phyloP scores from a whole-genome alignment of 2,329 filamentous ascomycete genomes.

The Fusarium sp. region DNA sequence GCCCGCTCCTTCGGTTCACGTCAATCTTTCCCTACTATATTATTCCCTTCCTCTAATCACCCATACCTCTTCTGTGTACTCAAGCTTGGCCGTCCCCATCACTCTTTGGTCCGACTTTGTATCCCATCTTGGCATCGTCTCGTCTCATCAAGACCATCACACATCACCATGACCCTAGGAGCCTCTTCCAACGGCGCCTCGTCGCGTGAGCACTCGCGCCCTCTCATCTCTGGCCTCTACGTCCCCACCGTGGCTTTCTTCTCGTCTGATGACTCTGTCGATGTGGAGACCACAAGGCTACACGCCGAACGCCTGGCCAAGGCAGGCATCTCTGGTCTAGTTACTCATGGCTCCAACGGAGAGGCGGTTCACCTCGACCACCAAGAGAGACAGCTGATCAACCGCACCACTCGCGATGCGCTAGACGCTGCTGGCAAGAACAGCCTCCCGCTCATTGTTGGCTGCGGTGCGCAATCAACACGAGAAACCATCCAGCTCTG shows the following conservation, averaged over 20 bases:
- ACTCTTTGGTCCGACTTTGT: neutral
- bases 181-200: neutral
- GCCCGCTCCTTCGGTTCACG: neutral
- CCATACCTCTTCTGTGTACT: neutral
- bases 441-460: conserved; percentile 73
- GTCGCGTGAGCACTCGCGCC: neutral
- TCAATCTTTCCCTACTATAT: neutral
- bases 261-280: conserved; percentile 63
- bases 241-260: conserved; percentile 74
- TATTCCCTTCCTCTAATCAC: neutral
- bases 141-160: neutral
- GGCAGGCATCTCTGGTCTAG: conserved; percentile 73
- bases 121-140: neutral
- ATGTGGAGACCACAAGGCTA: conserved; percentile 61
- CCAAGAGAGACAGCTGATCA: conserved; percentile 72
- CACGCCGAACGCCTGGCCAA: conserved; percentile 69
- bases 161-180: neutral
- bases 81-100: neutral
- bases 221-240: conserved; percentile 60
- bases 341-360: conserved; percentile 78
- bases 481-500: conserved; percentile 74
- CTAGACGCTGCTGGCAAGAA: conserved; percentile 66
- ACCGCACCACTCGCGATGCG: conserved; percentile 68
- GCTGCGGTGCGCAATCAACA: conserved; percentile 74
- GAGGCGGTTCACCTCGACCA: conserved; percentile 77